phyloP scores from a whole-genome alignment of 2,329 filamentous ascomycete genomes.

The Colletotrichum gigasporum region DNA sequence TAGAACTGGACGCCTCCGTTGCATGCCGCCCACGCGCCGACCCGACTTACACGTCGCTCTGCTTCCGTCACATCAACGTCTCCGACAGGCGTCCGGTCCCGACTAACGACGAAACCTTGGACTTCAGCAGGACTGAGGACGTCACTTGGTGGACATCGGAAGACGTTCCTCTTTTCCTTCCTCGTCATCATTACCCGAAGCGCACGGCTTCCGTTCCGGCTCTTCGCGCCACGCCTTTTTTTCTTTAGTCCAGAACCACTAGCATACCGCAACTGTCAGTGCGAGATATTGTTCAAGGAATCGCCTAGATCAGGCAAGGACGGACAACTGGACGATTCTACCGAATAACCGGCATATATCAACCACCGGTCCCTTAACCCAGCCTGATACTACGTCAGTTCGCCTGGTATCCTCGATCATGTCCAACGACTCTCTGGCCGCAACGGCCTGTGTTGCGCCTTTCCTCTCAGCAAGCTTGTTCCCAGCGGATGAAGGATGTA shows the following conservation, averaged over 20 bases:
- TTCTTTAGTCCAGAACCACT: background rate
- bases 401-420: background rate
- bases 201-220: background rate
- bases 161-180: background rate
- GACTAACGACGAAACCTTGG: background rate
- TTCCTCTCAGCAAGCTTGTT: constrained; percentile 75
- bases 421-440: background rate
- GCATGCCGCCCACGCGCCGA: background rate
- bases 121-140: constrained; percentile 27
- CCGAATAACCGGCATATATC: background rate
- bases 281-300: background rate
- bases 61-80: background rate
- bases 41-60: constrained; percentile 4
- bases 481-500: constrained; percentile 72
- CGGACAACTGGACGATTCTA: background rate
- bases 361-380: background rate
- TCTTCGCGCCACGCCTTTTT: background rate
- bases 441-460: constrained; percentile 66
- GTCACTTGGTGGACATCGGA: background rate
- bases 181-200: background rate
- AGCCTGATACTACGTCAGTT: background rate
- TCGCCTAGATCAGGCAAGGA: background rate
- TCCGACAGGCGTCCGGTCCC: background rate
- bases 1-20: constrained; percentile 11
- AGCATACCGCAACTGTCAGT: background rate